Evolutionary conservation across 208 protist species (phyloP).

Genomic region (Leishmania mexicana): DNA sequence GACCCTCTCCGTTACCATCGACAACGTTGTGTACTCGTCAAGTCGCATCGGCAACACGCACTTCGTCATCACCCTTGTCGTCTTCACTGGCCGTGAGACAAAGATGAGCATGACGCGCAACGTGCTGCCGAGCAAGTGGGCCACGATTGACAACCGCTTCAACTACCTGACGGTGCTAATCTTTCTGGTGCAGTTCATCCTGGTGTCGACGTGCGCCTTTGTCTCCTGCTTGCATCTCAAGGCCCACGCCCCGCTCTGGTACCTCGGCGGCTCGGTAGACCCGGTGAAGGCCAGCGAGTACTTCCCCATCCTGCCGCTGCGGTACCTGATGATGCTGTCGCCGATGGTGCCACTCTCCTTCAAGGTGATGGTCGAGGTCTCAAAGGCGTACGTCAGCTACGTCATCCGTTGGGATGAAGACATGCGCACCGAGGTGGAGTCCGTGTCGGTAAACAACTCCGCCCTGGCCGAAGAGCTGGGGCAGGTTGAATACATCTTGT

Average conservation of each 20-base stretch:
- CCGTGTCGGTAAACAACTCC: slow-evolving; percentile 81
- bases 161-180: slow-evolving; percentile 81
- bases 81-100: slow-evolving; percentile 95
- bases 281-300: slow-evolving; percentile 43
- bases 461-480: slow-evolving; percentile 93
- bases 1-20: slow-evolving; percentile 40
- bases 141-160: slow-evolving; percentile 86
- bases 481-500: slow-evolving; percentile 92
- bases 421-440: slow-evolving; percentile 55
- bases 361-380: slow-evolving; percentile 94
- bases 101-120: slow-evolving; percentile 90
- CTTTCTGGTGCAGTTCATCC: slow-evolving; percentile 90
- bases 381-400: slow-evolving; percentile 86
- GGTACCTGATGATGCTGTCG: slow-evolving; percentile 92
- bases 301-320: slow-evolving; percentile 79
- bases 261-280: slow-evolving; percentile 45
- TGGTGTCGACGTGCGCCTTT: slow-evolving; percentile 70
- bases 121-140: slow-evolving; percentile 83
- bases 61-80: slow-evolving; percentile 73
- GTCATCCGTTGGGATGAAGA: slow-evolving; percentile 90
- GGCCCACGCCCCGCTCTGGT: slow-evolving; percentile 51
- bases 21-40: slow-evolving; percentile 82
- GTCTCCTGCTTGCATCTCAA: slow-evolving; percentile 49
- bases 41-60: slow-evolving; percentile 85
- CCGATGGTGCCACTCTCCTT: slow-evolving; percentile 96